Evolutionary conservation across 305 asterid species (phyloP).

Genomic region (Solanum hybrid): DNA sequence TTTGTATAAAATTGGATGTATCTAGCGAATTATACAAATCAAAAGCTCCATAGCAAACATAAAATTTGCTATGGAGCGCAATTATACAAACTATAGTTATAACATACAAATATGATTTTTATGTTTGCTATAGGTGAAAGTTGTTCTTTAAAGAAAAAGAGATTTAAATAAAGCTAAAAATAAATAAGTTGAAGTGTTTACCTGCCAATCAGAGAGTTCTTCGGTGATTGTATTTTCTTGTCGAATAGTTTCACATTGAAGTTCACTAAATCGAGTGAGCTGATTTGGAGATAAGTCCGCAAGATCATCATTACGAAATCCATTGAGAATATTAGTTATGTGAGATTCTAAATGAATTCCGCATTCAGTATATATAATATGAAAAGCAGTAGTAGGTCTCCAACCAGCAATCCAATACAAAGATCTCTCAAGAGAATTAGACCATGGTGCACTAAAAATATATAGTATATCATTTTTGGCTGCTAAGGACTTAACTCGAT

Average conservation of each 20-base stretch:
- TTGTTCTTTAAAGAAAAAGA: too few relatives aligned
- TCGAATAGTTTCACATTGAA: conserved; percentile 50
- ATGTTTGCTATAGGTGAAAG: too few relatives aligned
- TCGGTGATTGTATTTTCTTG: conserved; percentile 46
- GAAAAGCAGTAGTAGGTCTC: conserved; percentile 82
- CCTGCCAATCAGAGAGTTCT: conserved; percentile 74
- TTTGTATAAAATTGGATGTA: too few relatives aligned
- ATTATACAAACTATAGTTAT: too few relatives aligned
- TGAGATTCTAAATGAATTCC: conserved; percentile 55
- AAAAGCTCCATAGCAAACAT: too few relatives aligned
- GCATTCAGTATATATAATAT: conserved; percentile 56
- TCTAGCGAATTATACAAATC: too few relatives aligned
- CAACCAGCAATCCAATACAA: conserved; percentile 76
- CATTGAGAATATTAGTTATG: conserved; percentile 45
- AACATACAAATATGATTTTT: too few relatives aligned
- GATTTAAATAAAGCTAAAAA: too few relatives aligned
- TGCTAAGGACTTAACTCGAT: conserved; percentile 31
- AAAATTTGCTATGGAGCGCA: too few relatives aligned
- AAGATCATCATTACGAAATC: conserved; percentile 48
- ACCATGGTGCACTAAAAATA: conserved; percentile 31
- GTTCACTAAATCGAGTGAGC: conserved; percentile 62
- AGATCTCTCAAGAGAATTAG: conserved; percentile 45
- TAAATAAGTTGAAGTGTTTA: neutral
- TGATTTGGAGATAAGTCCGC: conserved; percentile 56
- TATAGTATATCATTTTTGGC: conserved; percentile 20